Evolutionary conservation across 306 rosid genomes (phyloP).

Genomic region (Neltuma alba): DNA sequence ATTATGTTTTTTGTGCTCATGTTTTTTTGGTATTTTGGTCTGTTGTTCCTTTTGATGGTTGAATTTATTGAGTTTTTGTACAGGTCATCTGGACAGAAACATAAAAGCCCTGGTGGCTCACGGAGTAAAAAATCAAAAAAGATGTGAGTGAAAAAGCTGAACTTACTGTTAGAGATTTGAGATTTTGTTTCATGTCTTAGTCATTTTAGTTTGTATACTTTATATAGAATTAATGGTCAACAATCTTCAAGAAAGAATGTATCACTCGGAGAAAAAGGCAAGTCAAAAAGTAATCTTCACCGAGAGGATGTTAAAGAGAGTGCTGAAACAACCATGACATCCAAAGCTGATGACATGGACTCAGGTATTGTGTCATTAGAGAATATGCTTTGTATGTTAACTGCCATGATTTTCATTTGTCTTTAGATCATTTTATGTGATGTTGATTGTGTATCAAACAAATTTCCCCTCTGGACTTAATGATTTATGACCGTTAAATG

Average conservation of each 20-base stretch:
- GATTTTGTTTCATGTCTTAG: conserved; percentile 27
- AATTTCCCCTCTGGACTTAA: neutral
- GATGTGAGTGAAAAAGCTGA: conserved; percentile 56
- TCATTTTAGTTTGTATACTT: conserved; percentile 24
- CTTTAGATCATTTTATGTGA: neutral
- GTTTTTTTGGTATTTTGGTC: conserved; percentile 17
- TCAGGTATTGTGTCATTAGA: conserved; percentile 56
- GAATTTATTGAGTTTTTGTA: conserved; percentile 35
- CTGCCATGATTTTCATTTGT: neutral
- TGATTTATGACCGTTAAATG: conserved; percentile 1
- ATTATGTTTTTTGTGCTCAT: conserved; percentile 25
- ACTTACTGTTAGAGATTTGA: conserved; percentile 29
- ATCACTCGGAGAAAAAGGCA: conserved; percentile 51
- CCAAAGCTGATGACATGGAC: conserved; percentile 56
- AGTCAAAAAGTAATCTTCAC: conserved; percentile 44
- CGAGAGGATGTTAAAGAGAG: conserved; percentile 63
- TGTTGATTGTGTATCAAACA: neutral
- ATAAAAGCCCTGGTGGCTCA: conserved; percentile 50
- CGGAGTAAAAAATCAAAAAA: conserved; percentile 50
- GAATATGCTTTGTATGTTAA: conserved; percentile 17
- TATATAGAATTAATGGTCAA: conserved; percentile 64
- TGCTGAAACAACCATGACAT: conserved; percentile 48
- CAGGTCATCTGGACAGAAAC: conserved; percentile 70
- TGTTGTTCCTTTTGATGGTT: conserved; percentile 38
- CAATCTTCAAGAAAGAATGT: conserved; percentile 60